phyloP scores from a whole-genome alignment of 2,329 filamentous ascomycete genomes.

The Aspergillus brunneoviolaceus region DNA sequence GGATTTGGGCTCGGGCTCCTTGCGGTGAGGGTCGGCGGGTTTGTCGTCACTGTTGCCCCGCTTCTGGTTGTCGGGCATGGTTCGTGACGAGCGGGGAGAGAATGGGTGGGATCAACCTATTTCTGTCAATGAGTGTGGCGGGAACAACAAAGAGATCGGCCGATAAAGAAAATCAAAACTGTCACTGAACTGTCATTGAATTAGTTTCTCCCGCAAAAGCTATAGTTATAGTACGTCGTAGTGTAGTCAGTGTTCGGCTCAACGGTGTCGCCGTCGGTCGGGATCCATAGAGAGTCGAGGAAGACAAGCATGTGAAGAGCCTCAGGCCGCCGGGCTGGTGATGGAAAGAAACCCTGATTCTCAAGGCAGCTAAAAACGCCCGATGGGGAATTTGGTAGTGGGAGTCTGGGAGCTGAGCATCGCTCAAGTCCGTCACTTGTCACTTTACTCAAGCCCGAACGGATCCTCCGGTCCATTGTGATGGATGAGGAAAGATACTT shows the following conservation, averaged over 20 bases:
- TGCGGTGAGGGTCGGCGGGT: constrained; percentile 10
- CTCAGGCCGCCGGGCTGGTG: constrained; percentile 2
- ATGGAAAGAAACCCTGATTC: not conserved
- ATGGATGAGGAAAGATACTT: not conserved
- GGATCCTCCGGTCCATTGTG: not conserved
- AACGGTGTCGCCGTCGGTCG: constrained; percentile 14
- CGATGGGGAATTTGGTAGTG: not conserved
- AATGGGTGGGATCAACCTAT: constrained; percentile 1
- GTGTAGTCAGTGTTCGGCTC: constrained; percentile 12
- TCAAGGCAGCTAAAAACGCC: not conserved
- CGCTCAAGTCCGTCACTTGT: not conserved
- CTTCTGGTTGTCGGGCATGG: constrained; percentile 23
- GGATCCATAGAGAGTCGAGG: not conserved
- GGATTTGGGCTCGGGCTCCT: constrained; percentile 8
- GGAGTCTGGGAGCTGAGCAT: not conserved
- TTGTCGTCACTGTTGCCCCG: constrained; percentile 21
- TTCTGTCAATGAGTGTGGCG: constrained; percentile 9
- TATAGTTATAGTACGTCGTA: not conserved
- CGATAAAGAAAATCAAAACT: not conserved
- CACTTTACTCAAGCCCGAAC: not conserved
- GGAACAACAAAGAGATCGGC: not conserved
- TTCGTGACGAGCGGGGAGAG: constrained; percentile 8
- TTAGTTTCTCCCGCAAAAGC: not conserved
- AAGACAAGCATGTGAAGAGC: constrained; percentile 19
- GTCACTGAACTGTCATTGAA: not conserved